phyloP scores from a whole-genome alignment of 179 eudicot genomes.

The Corrigiola litoralis region DNA sequence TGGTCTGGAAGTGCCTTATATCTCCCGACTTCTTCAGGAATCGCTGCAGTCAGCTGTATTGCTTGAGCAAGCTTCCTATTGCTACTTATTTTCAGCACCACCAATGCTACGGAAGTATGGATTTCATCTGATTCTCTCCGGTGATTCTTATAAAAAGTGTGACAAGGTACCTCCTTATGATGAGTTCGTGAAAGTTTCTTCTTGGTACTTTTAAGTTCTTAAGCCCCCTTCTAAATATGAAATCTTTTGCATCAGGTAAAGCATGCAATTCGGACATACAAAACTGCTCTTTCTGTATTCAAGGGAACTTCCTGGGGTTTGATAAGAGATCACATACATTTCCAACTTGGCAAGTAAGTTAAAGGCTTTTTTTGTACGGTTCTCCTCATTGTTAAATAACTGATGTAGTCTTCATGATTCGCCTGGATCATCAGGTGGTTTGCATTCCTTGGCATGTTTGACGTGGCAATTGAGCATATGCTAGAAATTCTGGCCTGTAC shows the following conservation, averaged over 20 bases:
- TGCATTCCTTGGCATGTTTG: conserved; percentile 78
- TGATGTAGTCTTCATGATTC: conserved; percentile 1
- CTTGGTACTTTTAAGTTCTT: not conserved
- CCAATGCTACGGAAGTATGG: conserved; percentile 94
- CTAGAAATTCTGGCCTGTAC: conserved; percentile 81
- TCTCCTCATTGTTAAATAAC: not conserved
- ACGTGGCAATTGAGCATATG: conserved; percentile 81
- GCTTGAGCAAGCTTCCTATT: conserved; percentile 99
- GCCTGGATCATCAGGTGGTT: conserved; percentile 65
- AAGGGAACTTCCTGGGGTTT: conserved; percentile 80
- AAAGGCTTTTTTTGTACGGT: not conserved
- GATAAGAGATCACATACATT: conserved; percentile 88
- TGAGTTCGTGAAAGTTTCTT: not conserved
- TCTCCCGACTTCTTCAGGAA: conserved; percentile 48
- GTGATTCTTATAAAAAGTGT: conserved; percentile 79
- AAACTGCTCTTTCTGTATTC: conserved; percentile 82
- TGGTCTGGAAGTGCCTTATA: conserved; percentile 24
- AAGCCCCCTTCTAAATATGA: not conserved
- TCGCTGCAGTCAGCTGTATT: conserved; percentile 83
- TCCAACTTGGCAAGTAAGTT: conserved; percentile 90
- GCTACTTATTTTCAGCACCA: conserved; percentile 78
- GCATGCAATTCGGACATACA: conserved; percentile 89
- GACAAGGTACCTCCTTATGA: conserved; percentile 59
- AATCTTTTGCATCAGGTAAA: conserved; percentile 50
- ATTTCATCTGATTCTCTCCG: conserved; percentile 95